Conservation (phyloP, 169 alveolate species). For the Babesia sp. region DNA sequence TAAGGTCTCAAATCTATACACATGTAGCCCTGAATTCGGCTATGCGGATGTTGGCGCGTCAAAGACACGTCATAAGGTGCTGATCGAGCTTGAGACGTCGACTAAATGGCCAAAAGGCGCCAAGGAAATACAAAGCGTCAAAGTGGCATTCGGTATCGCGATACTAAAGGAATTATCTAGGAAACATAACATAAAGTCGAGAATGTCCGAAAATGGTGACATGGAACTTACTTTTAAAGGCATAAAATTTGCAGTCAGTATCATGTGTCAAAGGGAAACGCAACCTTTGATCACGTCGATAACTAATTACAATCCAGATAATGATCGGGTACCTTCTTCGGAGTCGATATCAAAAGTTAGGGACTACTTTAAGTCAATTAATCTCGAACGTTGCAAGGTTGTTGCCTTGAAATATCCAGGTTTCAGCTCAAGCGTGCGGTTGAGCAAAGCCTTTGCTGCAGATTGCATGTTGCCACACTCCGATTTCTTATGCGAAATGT, state of each 20-base stretch:
- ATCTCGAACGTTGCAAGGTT: conserved; percentile 31
- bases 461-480: conserved; percentile 15
- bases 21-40: conserved; percentile 15
- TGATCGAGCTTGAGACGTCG: conserved; percentile 27
- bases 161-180: conserved; percentile 32
- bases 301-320: conserved; percentile 1
- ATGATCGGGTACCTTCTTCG: conserved; percentile 1
- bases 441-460: conserved; percentile 17
- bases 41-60: conserved; percentile 31
- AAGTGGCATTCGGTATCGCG: conserved; percentile 18
- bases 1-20: conserved; percentile 30
- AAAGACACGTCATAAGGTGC: not conserved
- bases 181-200: conserved; percentile 14
- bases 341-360: not conserved
- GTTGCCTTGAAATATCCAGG: conserved; percentile 28
- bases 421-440: conserved; percentile 2
- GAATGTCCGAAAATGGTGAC: conserved; percentile 19
- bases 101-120: conserved; percentile 37
- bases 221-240: conserved; percentile 24
- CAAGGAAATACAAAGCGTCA: conserved; percentile 1
- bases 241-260: not conserved
- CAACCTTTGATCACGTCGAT: not conserved
- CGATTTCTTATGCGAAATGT: conserved; percentile 37
- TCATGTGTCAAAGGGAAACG: conserved; percentile 22
- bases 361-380: not conserved